Evolutionary conservation across 2,329 filamentous ascomycete species (phyloP), one percentile per base, ranked within the genome.

Genomic region (Coleophoma crateriformis): DNA sequence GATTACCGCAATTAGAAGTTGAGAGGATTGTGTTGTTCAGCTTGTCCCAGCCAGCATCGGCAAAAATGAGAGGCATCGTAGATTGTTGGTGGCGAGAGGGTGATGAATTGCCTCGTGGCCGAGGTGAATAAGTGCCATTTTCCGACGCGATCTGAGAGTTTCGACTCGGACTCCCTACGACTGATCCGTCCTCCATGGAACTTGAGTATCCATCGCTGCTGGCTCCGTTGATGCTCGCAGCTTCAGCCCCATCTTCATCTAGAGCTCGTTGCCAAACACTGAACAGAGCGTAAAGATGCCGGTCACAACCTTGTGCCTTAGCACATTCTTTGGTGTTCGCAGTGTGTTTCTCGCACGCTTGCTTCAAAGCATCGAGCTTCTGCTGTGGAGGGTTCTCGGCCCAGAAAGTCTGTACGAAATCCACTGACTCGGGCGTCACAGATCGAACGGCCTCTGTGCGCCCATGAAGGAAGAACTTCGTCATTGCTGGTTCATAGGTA

Each of bases 1-100:
- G 94, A 68, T 97, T 99, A 51, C 94, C 94, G 68, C 94, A 99
- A 74, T 99, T 99, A n/a, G 91, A 96, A 0, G 94, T 97, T 7
- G 89, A 95, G 37, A 99, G 75, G 56, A 97, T 89, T 8, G 92
- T 97, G 55, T 81, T 95, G 73, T 97, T 97, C 57, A 96, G 81
- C 65, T 88, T 91, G 68, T 97, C 92, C 90, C 91, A 99, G 44
- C 92, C 94, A 1, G 79, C 60, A 63, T 99, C 94, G 44, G 85
- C 84, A 67, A 97, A 99, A 50, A 99, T 78, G 6, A 84, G 73
- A 0, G 94, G 94, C 61, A 92, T 77, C 50, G 73, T 63, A 63
- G 76, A 64, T 60, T 74, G 49, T 34, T 73, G 72, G 50, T 63
- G 49, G 12, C 76, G 71, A 40, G 77, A 75, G 56, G 71, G 71